These are phyloP conservation scores for Trichoderma asperelloides DNA, from an alignment of 495 filamentous ascomycete genomes.

Conservation along the genomic window DNA sequence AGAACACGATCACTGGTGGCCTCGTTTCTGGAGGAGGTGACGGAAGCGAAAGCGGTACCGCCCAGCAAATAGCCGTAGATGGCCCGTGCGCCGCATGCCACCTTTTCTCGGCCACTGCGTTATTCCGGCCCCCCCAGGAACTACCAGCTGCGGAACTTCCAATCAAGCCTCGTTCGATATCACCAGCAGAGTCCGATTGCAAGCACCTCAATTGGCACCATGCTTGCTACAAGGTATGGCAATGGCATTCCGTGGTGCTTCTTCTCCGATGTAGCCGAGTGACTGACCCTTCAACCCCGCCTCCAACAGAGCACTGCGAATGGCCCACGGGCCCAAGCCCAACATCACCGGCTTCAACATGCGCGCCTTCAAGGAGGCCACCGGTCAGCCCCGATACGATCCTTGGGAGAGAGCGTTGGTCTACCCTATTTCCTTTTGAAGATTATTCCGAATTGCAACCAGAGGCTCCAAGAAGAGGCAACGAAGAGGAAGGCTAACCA, in stretches of 20 bases:
- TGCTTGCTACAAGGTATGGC: conserved; percentile 37
- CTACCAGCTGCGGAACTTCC: background rate
- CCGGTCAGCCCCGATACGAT: conserved; percentile 62
- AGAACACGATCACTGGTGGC: conserved; percentile 1
- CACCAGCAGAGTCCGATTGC: background rate
- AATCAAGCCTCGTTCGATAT: background rate
- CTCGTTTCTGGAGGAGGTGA: background rate
- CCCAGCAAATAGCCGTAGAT: background rate
- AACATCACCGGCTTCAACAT: conserved; percentile 83
- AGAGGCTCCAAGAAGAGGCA: background rate
- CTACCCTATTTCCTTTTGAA: conserved; percentile 17
- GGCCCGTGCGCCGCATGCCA: conserved; percentile 5
- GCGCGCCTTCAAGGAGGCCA: conserved; percentile 58
- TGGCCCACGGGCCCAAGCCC: conserved; percentile 32
- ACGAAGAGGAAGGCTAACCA: conserved; percentile 8
- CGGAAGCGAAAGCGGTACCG: background rate
- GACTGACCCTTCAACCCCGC: conserved; percentile 9
- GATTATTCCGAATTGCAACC: background rate
- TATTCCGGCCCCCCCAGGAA: conserved; percentile 8
- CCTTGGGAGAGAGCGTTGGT: conserved; percentile 76
- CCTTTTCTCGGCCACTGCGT: background rate
- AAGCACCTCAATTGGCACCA: conserved; percentile 21
- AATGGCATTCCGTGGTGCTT: no score
- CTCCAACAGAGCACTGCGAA: conserved; percentile 29
- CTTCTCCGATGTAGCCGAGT: background rate